Evolutionary conservation across 2,329 filamentous ascomycete genomes (phyloP).

Genomic region (Ceratocystiopsis sp.): DNA sequence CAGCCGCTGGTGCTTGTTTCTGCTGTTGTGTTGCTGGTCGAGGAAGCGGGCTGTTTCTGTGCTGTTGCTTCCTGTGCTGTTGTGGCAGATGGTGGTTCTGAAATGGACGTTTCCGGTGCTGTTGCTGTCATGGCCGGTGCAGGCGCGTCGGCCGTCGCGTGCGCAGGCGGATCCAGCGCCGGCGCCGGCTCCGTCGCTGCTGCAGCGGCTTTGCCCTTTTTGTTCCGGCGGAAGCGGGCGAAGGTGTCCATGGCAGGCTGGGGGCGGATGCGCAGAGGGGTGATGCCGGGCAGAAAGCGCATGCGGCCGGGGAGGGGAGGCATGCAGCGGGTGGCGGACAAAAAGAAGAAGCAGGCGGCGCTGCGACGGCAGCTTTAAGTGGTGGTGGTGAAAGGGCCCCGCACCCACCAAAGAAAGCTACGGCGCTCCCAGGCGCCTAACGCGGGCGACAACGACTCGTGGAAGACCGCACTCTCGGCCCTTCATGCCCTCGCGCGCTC

Average conservation of each 20-base stretch:
- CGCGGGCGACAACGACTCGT: no score
- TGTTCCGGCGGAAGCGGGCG: slow-evolving; percentile 12
- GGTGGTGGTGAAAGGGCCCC: no score
- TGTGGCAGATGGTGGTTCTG: background rate
- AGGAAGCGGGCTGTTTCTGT: slow-evolving; percentile 1
- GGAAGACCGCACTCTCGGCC: no score
- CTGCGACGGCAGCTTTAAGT: no score
- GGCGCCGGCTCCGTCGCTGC: background rate
- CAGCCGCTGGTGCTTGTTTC: background rate
- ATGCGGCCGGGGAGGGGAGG: background rate
- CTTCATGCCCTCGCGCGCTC: no score
- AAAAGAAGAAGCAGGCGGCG: no score
- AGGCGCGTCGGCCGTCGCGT: background rate
- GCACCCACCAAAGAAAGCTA: no score
- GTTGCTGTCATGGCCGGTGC: slow-evolving; percentile 1
- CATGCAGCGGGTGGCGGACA: no score
- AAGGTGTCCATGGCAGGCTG: slow-evolving; percentile 14
- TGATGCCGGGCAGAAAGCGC: background rate
- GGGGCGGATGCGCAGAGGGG: background rate
- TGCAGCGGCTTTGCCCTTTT: background rate
- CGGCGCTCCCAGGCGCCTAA: no score
- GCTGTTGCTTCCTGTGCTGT: slow-evolving; percentile 5
- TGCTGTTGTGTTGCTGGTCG: slow-evolving; percentile 1
- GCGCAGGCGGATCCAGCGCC: background rate
- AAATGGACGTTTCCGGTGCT: background rate